Percentiles rank a stretch among this genome's conserved stretches.
These are phyloP conservation scores for Berkeleyomyces basicola DNA, from an alignment of 2,329 filamentous ascomycete genomes.

Conservation along the genomic window DNA sequence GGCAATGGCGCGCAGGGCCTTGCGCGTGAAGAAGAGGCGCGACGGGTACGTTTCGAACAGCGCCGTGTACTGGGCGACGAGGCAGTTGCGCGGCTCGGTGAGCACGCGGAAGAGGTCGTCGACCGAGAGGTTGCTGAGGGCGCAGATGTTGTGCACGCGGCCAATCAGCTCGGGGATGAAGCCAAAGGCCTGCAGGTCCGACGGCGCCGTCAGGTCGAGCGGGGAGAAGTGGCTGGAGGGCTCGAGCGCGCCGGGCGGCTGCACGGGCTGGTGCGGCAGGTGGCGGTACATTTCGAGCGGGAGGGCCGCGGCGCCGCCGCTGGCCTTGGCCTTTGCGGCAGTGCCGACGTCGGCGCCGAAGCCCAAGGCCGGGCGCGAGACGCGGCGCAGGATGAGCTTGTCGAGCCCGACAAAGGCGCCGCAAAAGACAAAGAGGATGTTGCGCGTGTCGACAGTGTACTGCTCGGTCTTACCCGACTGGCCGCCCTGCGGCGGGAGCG, in stretches of 20 bases:
- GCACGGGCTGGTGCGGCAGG: constrained; percentile 36
- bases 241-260: constrained; percentile 17
- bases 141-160: constrained; percentile 80
- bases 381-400: constrained; percentile 71
- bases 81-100: constrained; percentile 77
- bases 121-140: constrained; percentile 57
- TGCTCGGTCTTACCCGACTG: constrained; percentile 40
- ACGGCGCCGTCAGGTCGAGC: constrained; percentile 57
- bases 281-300: constrained; percentile 44
- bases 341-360: constrained; percentile 70
- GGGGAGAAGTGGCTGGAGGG: constrained; percentile 29
- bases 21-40: constrained; percentile 66
- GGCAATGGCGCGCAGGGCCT: constrained; percentile 67
- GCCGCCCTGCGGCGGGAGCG: constrained; percentile 27
- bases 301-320: constrained; percentile 36
- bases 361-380: constrained; percentile 71
- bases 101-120: constrained; percentile 66
- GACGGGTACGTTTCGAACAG: constrained; percentile 70
- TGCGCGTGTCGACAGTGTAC: constrained; percentile 74
- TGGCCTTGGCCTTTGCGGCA: constrained; percentile 24
- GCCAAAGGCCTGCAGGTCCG: constrained; percentile 68
- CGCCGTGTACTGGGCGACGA: constrained; percentile 76
- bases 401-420: constrained; percentile 89
- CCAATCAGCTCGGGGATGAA: constrained; percentile 93
- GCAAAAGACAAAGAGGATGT: constrained; percentile 93